A percentile compares a stretch with the other conserved stretches of the same genome.
Conservation (phyloP, 73 alveolate genomes). For the Effrenium voratum region DNA sequence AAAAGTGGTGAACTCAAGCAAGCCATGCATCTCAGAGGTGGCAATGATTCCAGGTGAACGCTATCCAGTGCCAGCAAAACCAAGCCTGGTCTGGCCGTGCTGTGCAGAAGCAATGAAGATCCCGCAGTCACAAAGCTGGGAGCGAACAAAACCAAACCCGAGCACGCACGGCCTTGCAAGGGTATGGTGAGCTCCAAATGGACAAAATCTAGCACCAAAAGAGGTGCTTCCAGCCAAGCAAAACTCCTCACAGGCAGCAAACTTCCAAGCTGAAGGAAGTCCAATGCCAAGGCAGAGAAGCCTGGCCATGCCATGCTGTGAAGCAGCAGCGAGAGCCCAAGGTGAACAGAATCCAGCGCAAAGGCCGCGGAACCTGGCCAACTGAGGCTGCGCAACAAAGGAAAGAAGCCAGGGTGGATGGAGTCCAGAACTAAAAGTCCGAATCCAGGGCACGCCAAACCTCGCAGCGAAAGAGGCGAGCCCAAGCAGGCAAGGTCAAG, state of each 20-base stretch:
- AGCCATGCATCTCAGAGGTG: neutral
- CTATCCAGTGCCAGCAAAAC: neutral
- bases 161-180: neutral
- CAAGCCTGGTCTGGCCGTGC: neutral
- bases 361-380: neutral
- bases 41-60: neutral
- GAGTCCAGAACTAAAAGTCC: constrained; percentile 19
- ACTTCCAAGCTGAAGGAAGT: neutral
- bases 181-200: neutral
- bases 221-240: neutral
- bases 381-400: neutral
- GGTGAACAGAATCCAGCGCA: constrained; percentile 25
- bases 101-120: neutral
- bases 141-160: neutral
- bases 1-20: neutral
- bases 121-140: neutral
- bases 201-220: constrained; percentile 32
- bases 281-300: neutral
- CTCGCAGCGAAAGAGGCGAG: neutral
- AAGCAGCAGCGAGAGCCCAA: neutral
- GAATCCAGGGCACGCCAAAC: neutral
- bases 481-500: constrained; percentile 32
- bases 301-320: neutral
- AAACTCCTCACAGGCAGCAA: neutral
- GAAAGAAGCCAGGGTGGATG: neutral